Evolutionary conservation across 2,329 filamentous ascomycete species (phyloP), one percentile per base, ranked within the genome.

Genomic region (Metarhizium robertsii): DNA sequence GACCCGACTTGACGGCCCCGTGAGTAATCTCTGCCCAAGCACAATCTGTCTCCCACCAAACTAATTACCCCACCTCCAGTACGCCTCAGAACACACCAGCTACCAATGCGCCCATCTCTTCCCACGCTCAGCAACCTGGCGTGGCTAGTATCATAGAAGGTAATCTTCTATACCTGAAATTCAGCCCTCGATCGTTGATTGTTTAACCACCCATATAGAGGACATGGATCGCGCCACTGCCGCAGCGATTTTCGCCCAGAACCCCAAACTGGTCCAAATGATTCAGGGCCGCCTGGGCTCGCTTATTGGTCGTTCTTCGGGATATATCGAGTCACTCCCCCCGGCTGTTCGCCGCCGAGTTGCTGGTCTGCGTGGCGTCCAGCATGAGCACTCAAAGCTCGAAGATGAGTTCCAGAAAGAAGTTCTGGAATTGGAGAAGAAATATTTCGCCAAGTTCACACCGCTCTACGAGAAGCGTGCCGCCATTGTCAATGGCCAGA

Each of bases 341-440:
- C 79, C 85, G 56, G 84, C 87, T 58, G 92, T 99, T 66, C 91
- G 92, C 73, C 90, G 89, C 71, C 92, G 94, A 69, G 92, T 99
- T 62, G 86, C 92, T 59, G 95, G 94, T 64, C 81, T 99, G 60
- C 96, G 97, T 79, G 95, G 92, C 64, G 91, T 99, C 65, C 94
- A 99, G 77, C 96, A 96, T 76, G 92, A 97, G 67, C 94, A 99
- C 78, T 90, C 92, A 59, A 96, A 97, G 78, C 86, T 99, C 65
- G 95, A 99, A 80, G 90, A 91, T 54, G 87, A 96, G 75, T 97
- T 99, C 75, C 95, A 99, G 73, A 92, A 97, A 74, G 95, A 97
- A 77, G 92, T 99, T 59, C 83, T 99, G 57, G 87, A 96, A 74
- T 84, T 99, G 32, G 94, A 99, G 82, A 99, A 99, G 84, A 96